These are phyloP conservation scores for Sordaria brevicollis DNA, from an alignment of 495 filamentous ascomycete species.

Conservation along the genomic window DNA sequence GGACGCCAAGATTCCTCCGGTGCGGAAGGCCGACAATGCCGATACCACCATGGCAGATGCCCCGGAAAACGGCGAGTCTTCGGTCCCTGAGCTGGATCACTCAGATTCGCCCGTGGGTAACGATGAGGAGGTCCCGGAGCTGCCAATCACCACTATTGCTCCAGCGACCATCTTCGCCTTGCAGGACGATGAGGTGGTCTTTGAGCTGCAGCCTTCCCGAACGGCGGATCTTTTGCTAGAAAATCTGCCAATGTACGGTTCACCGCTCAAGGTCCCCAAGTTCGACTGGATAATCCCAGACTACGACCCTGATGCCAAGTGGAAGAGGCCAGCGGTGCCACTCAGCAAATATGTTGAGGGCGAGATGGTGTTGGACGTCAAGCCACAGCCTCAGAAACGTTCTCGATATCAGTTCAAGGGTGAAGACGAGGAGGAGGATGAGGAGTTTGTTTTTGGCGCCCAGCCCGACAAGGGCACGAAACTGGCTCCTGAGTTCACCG, in stretches of 20 bases:
- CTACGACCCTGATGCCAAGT: constrained; percentile 53
- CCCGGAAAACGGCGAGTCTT: constrained; percentile 15
- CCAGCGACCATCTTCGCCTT: constrained; percentile 78
- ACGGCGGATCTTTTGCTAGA: constrained; percentile 72
- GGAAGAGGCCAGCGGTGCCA: constrained; percentile 69
- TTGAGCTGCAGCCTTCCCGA: constrained; percentile 64
- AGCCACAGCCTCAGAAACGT: constrained; percentile 60
- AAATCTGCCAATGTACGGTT: constrained; percentile 70
- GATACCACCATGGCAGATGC: constrained; percentile 19
- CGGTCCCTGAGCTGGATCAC: constrained; percentile 62
- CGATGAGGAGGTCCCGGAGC: constrained; percentile 36
- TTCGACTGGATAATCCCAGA: constrained; percentile 45
- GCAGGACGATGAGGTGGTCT: constrained; percentile 69
- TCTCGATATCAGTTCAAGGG: constrained; percentile 69
- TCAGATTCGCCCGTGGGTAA: constrained; percentile 37
- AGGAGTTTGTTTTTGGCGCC: constrained; percentile 35
- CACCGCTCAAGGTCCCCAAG: constrained; percentile 48
- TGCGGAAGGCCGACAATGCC: constrained; percentile 1
- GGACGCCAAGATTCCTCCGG: constrained; percentile 37
- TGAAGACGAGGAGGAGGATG: constrained; percentile 53
- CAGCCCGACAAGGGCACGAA: constrained; percentile 29
- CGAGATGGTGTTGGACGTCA: constrained; percentile 59
- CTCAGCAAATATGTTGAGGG: constrained; percentile 77
- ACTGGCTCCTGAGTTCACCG: constrained; percentile 56
- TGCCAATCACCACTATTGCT: constrained; percentile 35